These are phyloP conservation scores for Plantago lanceolata DNA, from an alignment of 305 asterid species.

Conservation along the genomic window DNA sequence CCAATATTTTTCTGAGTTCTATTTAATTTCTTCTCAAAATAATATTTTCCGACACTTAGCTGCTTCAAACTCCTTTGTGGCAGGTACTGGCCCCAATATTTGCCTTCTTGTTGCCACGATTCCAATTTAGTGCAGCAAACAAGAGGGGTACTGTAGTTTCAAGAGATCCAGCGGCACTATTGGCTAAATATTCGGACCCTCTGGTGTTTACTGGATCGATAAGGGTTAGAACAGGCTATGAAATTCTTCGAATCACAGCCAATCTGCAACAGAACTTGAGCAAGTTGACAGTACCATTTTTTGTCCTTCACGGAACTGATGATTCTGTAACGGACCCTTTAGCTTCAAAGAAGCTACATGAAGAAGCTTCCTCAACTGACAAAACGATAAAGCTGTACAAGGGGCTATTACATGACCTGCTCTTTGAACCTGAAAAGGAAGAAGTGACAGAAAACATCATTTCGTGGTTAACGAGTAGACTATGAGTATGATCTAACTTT, in stretches of 20 bases:
- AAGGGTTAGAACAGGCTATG: constrained; percentile 77
- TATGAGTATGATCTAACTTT: constrained; percentile 21
- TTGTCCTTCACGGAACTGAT: constrained; percentile 79
- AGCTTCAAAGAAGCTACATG: constrained; percentile 64
- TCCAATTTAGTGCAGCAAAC: constrained; percentile 80
- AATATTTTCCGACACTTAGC: too few species aligned
- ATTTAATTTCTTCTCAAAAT: too few species aligned
- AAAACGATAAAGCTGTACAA: constrained; percentile 55
- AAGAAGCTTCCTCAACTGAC: constrained; percentile 69
- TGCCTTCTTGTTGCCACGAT: constrained; percentile 70
- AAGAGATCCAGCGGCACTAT: constrained; percentile 71
- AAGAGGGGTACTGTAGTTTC: constrained; percentile 57
- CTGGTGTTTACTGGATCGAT: constrained; percentile 87
- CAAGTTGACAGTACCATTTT: constrained; percentile 53
- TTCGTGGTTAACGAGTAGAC: constrained; percentile 58
- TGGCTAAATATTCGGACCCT: constrained; percentile 83
- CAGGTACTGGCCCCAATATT: constrained; percentile 78
- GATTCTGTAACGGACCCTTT: constrained; percentile 77
- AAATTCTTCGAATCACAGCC: constrained; percentile 55
- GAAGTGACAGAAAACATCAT: constrained; percentile 44
- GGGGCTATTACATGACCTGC: constrained; percentile 81
- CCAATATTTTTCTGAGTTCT: too few species aligned
- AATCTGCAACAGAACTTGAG: constrained; percentile 59
- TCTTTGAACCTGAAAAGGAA: constrained; percentile 82
- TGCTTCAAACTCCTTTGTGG: neutral